Evolutionary conservation across 805 yeast species (phyloP).

Genomic region (Lachancea lanzarotensis): DNA sequence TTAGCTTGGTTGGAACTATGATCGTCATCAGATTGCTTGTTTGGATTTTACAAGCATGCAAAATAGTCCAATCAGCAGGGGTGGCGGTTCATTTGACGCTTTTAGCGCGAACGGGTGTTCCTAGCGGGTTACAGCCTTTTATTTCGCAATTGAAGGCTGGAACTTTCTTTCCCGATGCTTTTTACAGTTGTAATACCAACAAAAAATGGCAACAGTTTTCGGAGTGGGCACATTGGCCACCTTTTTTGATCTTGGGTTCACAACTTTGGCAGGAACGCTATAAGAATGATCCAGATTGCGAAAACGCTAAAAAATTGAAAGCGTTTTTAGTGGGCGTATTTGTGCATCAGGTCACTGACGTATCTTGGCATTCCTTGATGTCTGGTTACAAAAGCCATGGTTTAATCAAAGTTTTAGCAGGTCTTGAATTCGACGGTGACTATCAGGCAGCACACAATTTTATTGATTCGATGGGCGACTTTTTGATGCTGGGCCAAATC

Average conservation of each 20-base stretch:
- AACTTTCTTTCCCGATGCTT: slow-evolving; percentile 63
- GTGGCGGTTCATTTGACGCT: slow-evolving; percentile 21
- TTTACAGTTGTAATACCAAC: slow-evolving; percentile 52
- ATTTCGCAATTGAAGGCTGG: slow-evolving; percentile 45
- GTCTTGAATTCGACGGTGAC: slow-evolving; percentile 50
- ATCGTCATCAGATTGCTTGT: not conserved
- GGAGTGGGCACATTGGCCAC: slow-evolving; percentile 68
- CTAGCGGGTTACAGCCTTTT: slow-evolving; percentile 29
- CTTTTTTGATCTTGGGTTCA: slow-evolving; percentile 45
- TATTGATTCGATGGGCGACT: slow-evolving; percentile 61
- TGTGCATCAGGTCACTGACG: slow-evolving; percentile 58
- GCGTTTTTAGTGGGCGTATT: slow-evolving; percentile 54
- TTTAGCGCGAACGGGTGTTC: slow-evolving; percentile 18
- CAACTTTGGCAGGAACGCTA: slow-evolving; percentile 36
- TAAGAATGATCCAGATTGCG: slow-evolving; percentile 6
- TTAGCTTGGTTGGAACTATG: not conserved
- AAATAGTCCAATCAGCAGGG: slow-evolving; percentile 15
- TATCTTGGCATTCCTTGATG: slow-evolving; percentile 59
- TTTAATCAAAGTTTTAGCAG: slow-evolving; percentile 43
- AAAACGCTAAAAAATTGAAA: slow-evolving; percentile 34
- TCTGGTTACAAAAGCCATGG: slow-evolving; percentile 38
- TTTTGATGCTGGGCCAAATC: slow-evolving; percentile 40
- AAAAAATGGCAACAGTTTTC: slow-evolving; percentile 38
- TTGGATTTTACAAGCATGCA: not conserved
- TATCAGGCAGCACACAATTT: slow-evolving; percentile 44